Conservation (phyloP, 371 early-diverging fungal genomes). For the Mucor racemosus region DNA sequence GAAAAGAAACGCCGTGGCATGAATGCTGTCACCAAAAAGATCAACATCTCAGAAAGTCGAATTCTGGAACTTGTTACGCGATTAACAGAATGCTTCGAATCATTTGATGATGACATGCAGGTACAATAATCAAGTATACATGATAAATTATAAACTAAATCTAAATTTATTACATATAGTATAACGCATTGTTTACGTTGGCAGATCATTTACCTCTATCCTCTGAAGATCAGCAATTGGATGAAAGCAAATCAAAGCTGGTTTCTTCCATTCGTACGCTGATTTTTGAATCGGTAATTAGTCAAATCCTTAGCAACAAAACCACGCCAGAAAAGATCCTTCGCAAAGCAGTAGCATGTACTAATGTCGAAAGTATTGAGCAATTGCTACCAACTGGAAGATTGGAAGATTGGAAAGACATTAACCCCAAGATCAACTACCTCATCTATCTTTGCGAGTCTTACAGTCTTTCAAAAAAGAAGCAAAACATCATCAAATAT, state of each 20-base stretch:
- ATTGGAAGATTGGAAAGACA: slow-evolving; percentile 16
- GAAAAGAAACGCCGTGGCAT: slow-evolving; percentile 57
- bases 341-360: slow-evolving; percentile 17
- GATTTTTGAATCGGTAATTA: slow-evolving; percentile 6
- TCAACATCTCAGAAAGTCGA: slow-evolving; percentile 49
- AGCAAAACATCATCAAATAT: slow-evolving; percentile 13
- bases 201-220: background rate
- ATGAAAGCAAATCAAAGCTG: slow-evolving; percentile 25
- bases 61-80: slow-evolving; percentile 40
- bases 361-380: background rate
- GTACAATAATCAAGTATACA: background rate
- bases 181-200: background rate
- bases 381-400: background rate
- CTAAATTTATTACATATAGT: background rate
- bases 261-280: slow-evolving; percentile 25
- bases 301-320: background rate
- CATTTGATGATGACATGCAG: slow-evolving; percentile 4
- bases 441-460: slow-evolving; percentile 2
- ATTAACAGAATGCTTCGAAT: slow-evolving; percentile 18
- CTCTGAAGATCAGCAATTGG: background rate
- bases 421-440: background rate
- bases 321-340: slow-evolving; percentile 13
- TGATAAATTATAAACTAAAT: background rate
- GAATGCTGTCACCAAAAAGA: slow-evolving; percentile 54
- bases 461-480: slow-evolving; percentile 28